phyloP scores from a whole-genome alignment of 2,329 filamentous ascomycete genomes.

The Trichoderma koningii region DNA sequence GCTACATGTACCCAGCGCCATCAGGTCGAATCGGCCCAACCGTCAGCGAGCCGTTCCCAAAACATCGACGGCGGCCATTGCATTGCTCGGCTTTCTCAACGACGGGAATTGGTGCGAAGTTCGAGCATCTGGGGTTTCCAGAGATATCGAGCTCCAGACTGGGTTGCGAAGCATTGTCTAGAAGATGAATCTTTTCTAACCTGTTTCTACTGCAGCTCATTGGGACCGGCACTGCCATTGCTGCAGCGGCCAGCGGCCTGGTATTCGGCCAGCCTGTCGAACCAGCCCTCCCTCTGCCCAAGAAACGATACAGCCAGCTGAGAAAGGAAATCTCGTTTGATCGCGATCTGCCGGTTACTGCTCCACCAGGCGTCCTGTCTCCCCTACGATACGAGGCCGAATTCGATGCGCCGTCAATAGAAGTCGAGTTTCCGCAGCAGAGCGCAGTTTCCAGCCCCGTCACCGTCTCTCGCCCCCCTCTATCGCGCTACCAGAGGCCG shows the following conservation, averaged over 20 bases:
- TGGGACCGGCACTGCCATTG: slow-evolving; percentile 62
- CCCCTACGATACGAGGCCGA: slow-evolving; percentile 50
- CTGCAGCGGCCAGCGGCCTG: slow-evolving; percentile 60
- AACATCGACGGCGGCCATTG: slow-evolving; percentile 12
- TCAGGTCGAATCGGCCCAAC: slow-evolving; percentile 13
- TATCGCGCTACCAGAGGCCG: slow-evolving; percentile 44
- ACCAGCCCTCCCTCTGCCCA: slow-evolving; percentile 33
- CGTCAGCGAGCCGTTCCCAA: background rate
- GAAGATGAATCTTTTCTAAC: slow-evolving; percentile 8
- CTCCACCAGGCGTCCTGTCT: slow-evolving; percentile 33
- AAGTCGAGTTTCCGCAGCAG: slow-evolving; percentile 38
- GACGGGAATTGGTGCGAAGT: background rate
- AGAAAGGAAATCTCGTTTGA: slow-evolving; percentile 41
- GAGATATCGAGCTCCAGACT: slow-evolving; percentile 6
- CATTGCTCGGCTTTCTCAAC: background rate
- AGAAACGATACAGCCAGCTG: slow-evolving; percentile 36
- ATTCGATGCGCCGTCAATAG: slow-evolving; percentile 41
- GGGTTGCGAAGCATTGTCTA: slow-evolving; percentile 14
- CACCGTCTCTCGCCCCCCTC: slow-evolving; percentile 41
- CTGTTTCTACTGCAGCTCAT: slow-evolving; percentile 52
- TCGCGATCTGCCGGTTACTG: slow-evolving; percentile 39
- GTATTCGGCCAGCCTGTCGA: slow-evolving; percentile 59
- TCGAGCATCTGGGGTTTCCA: background rate
- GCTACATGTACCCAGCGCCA: too few species aligned
- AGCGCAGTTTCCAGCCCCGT: slow-evolving; percentile 38